Evolutionary conservation across 2,329 filamentous ascomycete genomes (phyloP).

Genomic region (Nothomitra cinnamomea): DNA sequence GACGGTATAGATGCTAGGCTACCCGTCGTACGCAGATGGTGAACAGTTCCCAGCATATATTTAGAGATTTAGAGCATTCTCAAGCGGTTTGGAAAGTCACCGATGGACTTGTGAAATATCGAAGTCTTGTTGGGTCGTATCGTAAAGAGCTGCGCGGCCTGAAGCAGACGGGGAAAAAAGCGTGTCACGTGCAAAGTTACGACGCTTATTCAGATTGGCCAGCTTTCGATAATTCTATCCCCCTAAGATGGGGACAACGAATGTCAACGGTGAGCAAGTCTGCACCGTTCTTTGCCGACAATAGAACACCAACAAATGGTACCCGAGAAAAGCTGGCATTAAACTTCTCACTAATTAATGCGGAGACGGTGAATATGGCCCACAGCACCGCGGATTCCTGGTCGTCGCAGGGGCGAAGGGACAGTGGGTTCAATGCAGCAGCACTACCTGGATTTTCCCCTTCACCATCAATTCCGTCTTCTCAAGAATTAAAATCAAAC

Average conservation of each 20-base stretch:
- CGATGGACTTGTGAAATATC: background rate
- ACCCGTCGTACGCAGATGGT: background rate
- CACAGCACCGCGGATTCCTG: background rate
- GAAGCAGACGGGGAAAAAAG: background rate
- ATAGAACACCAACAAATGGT: background rate
- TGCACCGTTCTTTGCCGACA: background rate
- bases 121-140: background rate
- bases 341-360: background rate
- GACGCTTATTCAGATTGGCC: constrained; percentile 1
- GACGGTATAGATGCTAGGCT: background rate
- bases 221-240: background rate
- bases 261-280: background rate
- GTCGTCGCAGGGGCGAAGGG: background rate
- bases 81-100: background rate
- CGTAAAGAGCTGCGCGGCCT: background rate
- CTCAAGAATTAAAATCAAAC: no score
- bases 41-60: background rate
- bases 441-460: background rate
- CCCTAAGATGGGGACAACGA: background rate
- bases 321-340: background rate
- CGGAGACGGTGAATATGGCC: background rate
- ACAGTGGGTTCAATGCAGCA: background rate
- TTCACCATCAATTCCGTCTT: background rate
- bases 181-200: background rate
- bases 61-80: background rate